Percentiles rank a stretch among this genome's conserved stretches.
These are phyloP conservation scores for Macrotyloma uniflorum DNA, from an alignment of 306 rosid species.

Conservation along the genomic window DNA sequence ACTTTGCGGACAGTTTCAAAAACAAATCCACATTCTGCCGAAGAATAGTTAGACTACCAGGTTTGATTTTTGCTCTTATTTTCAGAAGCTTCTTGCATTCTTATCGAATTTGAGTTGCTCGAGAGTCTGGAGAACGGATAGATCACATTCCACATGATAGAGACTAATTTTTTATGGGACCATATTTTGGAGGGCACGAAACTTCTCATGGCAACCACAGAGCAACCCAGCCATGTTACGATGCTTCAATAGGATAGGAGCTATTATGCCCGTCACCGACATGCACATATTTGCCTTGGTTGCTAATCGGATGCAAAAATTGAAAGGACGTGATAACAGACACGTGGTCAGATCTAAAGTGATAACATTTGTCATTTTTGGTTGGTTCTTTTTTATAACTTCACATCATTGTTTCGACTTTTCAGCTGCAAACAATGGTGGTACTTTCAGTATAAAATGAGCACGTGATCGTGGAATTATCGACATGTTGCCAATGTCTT, in stretches of 20 bases:
- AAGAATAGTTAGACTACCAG: constrained; percentile 53
- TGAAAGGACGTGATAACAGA: neutral
- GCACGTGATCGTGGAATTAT: constrained; percentile 6
- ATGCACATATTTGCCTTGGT: neutral
- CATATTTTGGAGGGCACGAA: constrained; percentile 30
- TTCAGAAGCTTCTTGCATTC: constrained; percentile 36
- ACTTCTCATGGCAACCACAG: constrained; percentile 26
- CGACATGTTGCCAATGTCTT: neutral
- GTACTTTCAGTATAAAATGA: neutral
- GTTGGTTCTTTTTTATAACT: neutral
- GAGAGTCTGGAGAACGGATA: constrained; percentile 31
- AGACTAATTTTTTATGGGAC: constrained; percentile 30
- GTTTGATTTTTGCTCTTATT: constrained; percentile 41
- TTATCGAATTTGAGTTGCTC: constrained; percentile 40
- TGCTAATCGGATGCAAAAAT: constrained; percentile 26
- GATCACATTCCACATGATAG: constrained; percentile 34
- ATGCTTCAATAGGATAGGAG: constrained; percentile 31
- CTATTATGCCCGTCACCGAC: constrained; percentile 43
- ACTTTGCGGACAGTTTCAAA: constrained; percentile 35
- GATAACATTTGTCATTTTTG: neutral
- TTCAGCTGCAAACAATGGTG: constrained; percentile 2
- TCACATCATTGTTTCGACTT: neutral
- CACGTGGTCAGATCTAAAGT: constrained; percentile 34
- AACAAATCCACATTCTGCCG: constrained; percentile 45
- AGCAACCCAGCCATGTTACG: constrained; percentile 10